Percentiles rank a stretch among this genome's conserved stretches.
These are phyloP conservation scores for Microcos paniculata DNA, from an alignment of 345 rosid species.

Conservation along the genomic window DNA sequence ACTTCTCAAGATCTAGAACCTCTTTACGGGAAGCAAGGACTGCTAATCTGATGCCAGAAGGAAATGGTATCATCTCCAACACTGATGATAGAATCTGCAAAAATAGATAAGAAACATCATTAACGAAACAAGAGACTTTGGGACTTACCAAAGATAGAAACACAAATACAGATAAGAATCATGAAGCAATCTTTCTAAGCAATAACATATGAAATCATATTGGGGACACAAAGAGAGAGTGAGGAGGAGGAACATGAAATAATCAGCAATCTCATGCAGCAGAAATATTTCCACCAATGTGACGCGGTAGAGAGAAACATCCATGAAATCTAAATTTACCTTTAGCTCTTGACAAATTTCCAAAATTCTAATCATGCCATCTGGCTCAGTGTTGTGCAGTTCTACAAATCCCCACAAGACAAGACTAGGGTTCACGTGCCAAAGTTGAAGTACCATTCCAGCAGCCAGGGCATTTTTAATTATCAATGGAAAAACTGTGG, in stretches of 20 bases:
- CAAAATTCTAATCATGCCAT: conserved; percentile 52
- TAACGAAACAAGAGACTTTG: background rate
- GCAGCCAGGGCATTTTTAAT: conserved; percentile 41
- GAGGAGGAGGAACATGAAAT: background rate
- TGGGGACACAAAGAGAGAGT: background rate
- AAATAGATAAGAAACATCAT: conserved; percentile 7
- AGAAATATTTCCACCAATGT: background rate
- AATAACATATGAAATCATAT: too few species aligned
- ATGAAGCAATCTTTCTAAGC: background rate
- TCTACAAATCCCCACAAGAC: conserved; percentile 75
- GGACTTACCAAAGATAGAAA: background rate
- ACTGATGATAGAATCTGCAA: conserved; percentile 71
- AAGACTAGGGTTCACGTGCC: conserved; percentile 74
- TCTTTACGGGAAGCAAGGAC: conserved; percentile 83
- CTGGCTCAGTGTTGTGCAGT: conserved; percentile 51
- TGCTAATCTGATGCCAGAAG: conserved; percentile 71
- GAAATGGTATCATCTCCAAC: conserved; percentile 70
- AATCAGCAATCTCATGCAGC: background rate
- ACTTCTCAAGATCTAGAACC: conserved; percentile 72
- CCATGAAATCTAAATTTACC: conserved; percentile 46
- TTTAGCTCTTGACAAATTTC: conserved; percentile 79
- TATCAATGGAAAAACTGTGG: conserved; percentile 64
- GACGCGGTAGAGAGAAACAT: background rate
- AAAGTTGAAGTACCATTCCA: conserved; percentile 65
- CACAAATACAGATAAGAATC: background rate